Percentiles rank a stretch among this genome's conserved stretches.
phyloP scores from a whole-genome alignment of 2,329 filamentous ascomycete species.

The Cordyceps farinosa region DNA sequence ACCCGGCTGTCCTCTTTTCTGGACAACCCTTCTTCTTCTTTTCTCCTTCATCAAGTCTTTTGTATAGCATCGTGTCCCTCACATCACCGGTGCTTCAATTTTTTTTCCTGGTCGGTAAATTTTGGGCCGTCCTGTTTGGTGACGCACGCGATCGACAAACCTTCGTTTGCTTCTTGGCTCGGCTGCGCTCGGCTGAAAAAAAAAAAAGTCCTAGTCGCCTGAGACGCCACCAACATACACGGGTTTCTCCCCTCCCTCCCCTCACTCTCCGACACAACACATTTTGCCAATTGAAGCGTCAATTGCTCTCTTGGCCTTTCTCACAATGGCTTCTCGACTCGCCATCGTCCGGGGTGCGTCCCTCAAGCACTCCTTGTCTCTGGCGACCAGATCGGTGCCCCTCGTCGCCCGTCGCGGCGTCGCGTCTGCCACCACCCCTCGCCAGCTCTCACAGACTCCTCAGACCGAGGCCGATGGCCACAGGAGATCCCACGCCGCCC shows the following conservation, averaged over 20 bases:
- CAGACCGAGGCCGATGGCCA: slow-evolving; percentile 10
- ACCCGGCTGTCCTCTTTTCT: slow-evolving; percentile 1
- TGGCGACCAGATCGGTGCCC: slow-evolving; percentile 21
- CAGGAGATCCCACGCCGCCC: slow-evolving; percentile 16
- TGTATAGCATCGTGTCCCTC: neutral
- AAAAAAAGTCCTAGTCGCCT: neutral
- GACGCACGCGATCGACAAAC: slow-evolving; percentile 10
- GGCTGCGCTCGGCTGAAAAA: slow-evolving; percentile 13
- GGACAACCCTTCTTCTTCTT: neutral
- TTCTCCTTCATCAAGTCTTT: slow-evolving; percentile 2
- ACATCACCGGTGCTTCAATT: neutral
- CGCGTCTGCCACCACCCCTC: slow-evolving; percentile 14
- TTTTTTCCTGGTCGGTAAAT: neutral
- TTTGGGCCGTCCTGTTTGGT: neutral
- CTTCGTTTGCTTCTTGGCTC: neutral
- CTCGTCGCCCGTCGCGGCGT: slow-evolving; percentile 18
- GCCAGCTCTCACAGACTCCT: slow-evolving; percentile 19
- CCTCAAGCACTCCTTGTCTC: slow-evolving; percentile 22
- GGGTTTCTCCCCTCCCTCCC: slow-evolving; percentile 13
- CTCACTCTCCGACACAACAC: neutral
- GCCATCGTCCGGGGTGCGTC: slow-evolving; percentile 24
- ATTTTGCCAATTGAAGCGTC: slow-evolving; percentile 16
- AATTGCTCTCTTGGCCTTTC: slow-evolving; percentile 11
- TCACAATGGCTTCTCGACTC: slow-evolving; percentile 28
- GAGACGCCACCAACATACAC: slow-evolving; percentile 2